Percentiles rank a stretch among this genome's conserved stretches.
Conservation (phyloP, 495 filamentous ascomycete species). For the Aspergillus sclerotioniger region DNA sequence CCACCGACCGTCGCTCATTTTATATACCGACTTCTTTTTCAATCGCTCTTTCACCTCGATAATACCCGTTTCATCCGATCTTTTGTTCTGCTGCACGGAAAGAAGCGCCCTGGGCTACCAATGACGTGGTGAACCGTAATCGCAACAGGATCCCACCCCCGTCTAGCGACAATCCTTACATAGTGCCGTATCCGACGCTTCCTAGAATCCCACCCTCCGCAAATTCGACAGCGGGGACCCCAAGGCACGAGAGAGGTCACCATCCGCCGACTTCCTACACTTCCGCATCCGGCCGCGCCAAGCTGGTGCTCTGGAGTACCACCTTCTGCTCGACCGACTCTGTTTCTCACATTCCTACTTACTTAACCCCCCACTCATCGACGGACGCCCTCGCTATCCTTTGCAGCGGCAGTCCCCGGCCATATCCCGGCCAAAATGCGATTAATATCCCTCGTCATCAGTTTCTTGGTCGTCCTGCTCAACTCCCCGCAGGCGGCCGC, state of each 20-base stretch:
- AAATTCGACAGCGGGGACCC: neutral
- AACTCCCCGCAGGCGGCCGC: slow-evolving; percentile 18
- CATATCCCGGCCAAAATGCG: slow-evolving; percentile 30
- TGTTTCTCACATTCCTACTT: slow-evolving; percentile 17
- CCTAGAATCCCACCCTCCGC: neutral
- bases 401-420: neutral
- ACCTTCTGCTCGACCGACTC: slow-evolving; percentile 30
- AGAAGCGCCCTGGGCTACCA: slow-evolving; percentile 3
- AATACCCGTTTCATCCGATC: slow-evolving; percentile 1
- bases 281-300: slow-evolving; percentile 46
- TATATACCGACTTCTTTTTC: slow-evolving; percentile 12
- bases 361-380: slow-evolving; percentile 11
- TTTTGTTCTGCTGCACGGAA: slow-evolving; percentile 10
- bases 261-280: slow-evolving; percentile 8
- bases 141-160: neutral
- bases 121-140: slow-evolving; percentile 8
- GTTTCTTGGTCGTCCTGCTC: slow-evolving; percentile 34
- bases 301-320: slow-evolving; percentile 38
- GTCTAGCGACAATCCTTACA: slow-evolving; percentile 6
- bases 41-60: neutral
- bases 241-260: neutral
- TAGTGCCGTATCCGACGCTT: neutral
- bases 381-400: slow-evolving; percentile 10
- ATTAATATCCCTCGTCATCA: slow-evolving; percentile 39
- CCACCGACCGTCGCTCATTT: slow-evolving; percentile 17